Evolutionary conservation across 306 rosid genomes (phyloP), one percentile per base, ranked within the genome.

Genomic region (Luffa acutangula): DNA sequence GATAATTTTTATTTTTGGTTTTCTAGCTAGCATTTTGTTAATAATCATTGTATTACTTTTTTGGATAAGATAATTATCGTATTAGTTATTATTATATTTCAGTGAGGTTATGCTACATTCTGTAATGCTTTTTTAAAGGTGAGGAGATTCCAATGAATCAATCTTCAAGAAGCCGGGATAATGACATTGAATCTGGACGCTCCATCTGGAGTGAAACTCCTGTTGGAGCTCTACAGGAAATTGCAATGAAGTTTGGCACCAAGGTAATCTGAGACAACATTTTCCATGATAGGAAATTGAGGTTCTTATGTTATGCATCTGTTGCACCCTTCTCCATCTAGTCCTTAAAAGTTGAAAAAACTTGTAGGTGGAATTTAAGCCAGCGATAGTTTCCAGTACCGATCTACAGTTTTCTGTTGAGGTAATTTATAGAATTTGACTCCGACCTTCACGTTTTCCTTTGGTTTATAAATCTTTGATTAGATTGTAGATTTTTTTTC

Each of bases 231-330:
- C 85, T 96, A 62, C 97, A 87, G 75, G 98, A 91, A 72, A 93
- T 96, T 85, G 99, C 98, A 69, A 78, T 85, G 88, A 93, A 93
- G 84, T 93, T 97, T 88, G 96, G 97, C 87, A 83, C 98, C 83
- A 96, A 88, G 94, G 99, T 93, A 85, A 80, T 82, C 75, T 54
- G 56, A 69, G 62, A 80, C 56, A 9, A 70, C 52, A 62, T 56
- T 80, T 65, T 51, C 42, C 78, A 65, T 76, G n/a, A 80, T 54
- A 76, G 31, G 66, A 34, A 8, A 34, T 25, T 10, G 58, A 36
- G 9, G 21, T 7, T 65, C 2, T 10, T 9, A 12, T 18, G 10
- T 54, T 41, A 67, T 66, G 41, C 76, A n/a, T 20, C 36, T 4
- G 25, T 20, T 56, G 17, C 54, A 13, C 49, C 21, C 33, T 48